These are phyloP conservation scores for Coemansia sp. DNA, from an alignment of 192 early-diverging fungal species.

Conservation along the genomic window DNA sequence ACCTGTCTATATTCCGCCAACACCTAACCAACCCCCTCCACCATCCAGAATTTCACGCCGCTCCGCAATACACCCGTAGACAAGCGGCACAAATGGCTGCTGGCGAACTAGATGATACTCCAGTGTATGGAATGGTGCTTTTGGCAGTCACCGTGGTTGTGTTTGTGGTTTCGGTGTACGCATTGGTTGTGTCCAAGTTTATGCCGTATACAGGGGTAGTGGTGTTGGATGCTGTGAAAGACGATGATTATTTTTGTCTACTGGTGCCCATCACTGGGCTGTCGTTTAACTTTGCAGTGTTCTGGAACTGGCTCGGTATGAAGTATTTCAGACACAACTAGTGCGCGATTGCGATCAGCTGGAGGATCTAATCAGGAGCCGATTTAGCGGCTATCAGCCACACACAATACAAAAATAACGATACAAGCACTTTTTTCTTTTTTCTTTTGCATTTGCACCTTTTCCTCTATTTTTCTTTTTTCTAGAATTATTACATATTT, in stretches of 20 bases:
- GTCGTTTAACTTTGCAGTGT: conserved; percentile 70
- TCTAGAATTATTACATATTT: background rate
- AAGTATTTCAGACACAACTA: conserved; percentile 90
- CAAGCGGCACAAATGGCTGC: conserved; percentile 60
- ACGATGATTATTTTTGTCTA: conserved; percentile 80
- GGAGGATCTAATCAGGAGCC: background rate
- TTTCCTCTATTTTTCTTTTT: background rate
- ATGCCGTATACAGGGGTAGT: conserved; percentile 68
- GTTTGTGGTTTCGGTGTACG: conserved; percentile 66
- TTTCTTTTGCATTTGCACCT: background rate
- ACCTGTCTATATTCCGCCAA: conserved; percentile 49
- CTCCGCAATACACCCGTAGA: conserved; percentile 57
- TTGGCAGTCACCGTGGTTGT: conserved; percentile 60
- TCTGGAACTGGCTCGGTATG: conserved; percentile 96
- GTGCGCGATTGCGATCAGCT: background rate
- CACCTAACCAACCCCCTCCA: conserved; percentile 42
- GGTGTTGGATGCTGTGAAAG: conserved; percentile 70
- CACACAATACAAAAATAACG: too few relatives aligned
- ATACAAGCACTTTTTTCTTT: background rate
- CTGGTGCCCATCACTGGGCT: conserved; percentile 78
- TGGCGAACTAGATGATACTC: conserved; percentile 65
- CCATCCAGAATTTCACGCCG: conserved; percentile 53
- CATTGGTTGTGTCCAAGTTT: conserved; percentile 65
- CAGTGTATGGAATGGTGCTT: conserved; percentile 66
- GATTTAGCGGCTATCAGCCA: too few relatives aligned